Percentiles rank a stretch among this genome's conserved stretches.
Evolutionary conservation across 129 eudicot species (phyloP).

Genomic region (Artemisia annua): DNA sequence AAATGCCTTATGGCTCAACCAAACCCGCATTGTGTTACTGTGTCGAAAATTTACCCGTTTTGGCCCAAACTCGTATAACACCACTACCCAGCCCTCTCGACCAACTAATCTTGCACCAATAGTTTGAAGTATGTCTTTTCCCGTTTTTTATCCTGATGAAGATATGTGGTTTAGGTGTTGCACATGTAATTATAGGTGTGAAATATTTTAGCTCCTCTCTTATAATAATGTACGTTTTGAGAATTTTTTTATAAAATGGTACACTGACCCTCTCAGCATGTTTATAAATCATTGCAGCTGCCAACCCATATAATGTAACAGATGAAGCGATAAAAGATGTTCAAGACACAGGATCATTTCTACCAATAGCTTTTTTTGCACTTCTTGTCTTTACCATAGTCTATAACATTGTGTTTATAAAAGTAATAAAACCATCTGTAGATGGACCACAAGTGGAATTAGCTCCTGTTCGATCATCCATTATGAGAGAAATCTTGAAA

Average conservation of each 20-base stretch:
- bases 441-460: conserved; percentile 50
- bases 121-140: too few relatives aligned
- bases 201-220: background rate
- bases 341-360: conserved; percentile 39
- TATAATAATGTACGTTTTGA: too few relatives aligned
- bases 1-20: too few relatives aligned
- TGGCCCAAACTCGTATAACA: too few relatives aligned
- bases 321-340: conserved; percentile 21
- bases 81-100: too few relatives aligned
- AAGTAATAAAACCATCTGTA: conserved; percentile 55
- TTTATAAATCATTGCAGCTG: conserved; percentile 36
- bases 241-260: too few relatives aligned
- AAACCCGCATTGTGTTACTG: too few relatives aligned
- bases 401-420: conserved; percentile 50
- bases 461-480: conserved; percentile 27
- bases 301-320: conserved; percentile 25
- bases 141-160: too few relatives aligned
- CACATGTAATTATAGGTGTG: background rate
- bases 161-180: background rate
- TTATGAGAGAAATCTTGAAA: conserved; percentile 31
- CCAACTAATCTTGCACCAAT: too few relatives aligned
- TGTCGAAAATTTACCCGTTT: too few relatives aligned
- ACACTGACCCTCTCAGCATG: background rate
- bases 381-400: conserved; percentile 58
- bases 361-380: conserved; percentile 36